Evolutionary conservation across 805 yeast species (phyloP), one percentile per base, ranked within the genome.

Genomic region (Dipodascopsis uninucleata): DNA sequence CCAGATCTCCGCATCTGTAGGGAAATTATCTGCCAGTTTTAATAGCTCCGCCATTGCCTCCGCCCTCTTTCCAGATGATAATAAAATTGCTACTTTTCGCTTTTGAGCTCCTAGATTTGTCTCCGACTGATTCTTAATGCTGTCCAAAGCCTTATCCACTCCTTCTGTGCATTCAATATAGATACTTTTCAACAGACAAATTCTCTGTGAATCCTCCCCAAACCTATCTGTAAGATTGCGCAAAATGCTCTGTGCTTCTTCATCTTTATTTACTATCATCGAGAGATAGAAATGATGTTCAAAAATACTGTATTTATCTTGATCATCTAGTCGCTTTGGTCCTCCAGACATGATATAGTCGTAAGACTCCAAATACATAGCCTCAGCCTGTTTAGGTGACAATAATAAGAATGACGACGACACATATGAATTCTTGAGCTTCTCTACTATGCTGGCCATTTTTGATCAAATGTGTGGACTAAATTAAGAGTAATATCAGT

Each of bases 1-100:
- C 95, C 95, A 87, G 1, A 83, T 68, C 52, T 82, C 79, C 2
- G 76, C 68, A 62, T 93, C 97, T 17, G 81, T 62, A 1, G 97
- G 96, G 55, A 76, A 78, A 39, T 72, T 65, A 43, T 79, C 81
- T 41, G 85, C 64, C 53, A 73, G 76, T 28, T 69, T 72, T 8
- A 69, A 67, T 55, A 89, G 69, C 41, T 72, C 74, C 28, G 70
- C 67, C 35, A 85, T 72, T 5, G 21, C 31, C n/a, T 64, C 66
- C 41, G 64, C 68, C 16, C 47, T 37, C 40, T 59, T 53, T 3
- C 59, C 61, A 7, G 47, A 48, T 23, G 56, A 48, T 43, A 62
- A 61, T 12, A 61, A 36, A 3, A 61, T 36, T 5, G 58, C 61
- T 36, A 61, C 48, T 31, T 61, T 62, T 23, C 71, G 58, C 54